Percentiles rank a stretch among this genome's conserved stretches.
These are phyloP conservation scores for Fraxinus pennsylvanica DNA, from an alignment of 257 asterid genomes.

Conservation along the genomic window DNA sequence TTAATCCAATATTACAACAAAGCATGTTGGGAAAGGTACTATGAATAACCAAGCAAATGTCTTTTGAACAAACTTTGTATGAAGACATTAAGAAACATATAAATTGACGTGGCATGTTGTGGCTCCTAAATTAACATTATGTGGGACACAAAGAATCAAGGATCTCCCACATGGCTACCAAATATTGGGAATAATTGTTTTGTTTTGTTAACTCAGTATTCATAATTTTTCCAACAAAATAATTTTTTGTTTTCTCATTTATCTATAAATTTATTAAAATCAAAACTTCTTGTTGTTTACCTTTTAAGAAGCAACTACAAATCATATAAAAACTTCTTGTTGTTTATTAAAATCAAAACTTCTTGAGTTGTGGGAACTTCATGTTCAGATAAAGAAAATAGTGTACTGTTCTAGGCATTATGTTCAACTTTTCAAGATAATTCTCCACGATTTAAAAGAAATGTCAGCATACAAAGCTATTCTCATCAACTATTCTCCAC, in stretches of 20 bases:
- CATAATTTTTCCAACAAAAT: not conserved
- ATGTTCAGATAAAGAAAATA: no score
- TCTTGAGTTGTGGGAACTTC: no score
- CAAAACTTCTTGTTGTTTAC: not conserved
- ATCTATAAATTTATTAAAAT: not conserved
- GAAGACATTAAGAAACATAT: not conserved
- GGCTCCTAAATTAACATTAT: not conserved
- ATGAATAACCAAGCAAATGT: not conserved
- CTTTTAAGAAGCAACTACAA: no score
- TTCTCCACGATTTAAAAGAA: not conserved
- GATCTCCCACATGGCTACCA: not conserved
- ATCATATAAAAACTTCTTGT: no score
- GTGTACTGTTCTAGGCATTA: not conserved
- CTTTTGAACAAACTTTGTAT: not conserved
- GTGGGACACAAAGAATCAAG: slow-evolving; percentile 1
- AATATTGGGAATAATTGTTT: not conserved
- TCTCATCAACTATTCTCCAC: not conserved
- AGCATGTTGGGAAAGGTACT: slow-evolving; percentile 20
- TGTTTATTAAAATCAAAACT: no score
- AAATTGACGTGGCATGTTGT: slow-evolving; percentile 8
- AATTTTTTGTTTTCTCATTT: not conserved
- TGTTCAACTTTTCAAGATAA: not conserved
- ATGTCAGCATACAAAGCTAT: not conserved
- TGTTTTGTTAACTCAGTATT: no score
- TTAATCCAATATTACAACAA: slow-evolving; percentile 1